These are phyloP conservation scores for Penicillium olsonii DNA, from an alignment of 2,329 filamentous ascomycete species.

Conservation along the genomic window DNA sequence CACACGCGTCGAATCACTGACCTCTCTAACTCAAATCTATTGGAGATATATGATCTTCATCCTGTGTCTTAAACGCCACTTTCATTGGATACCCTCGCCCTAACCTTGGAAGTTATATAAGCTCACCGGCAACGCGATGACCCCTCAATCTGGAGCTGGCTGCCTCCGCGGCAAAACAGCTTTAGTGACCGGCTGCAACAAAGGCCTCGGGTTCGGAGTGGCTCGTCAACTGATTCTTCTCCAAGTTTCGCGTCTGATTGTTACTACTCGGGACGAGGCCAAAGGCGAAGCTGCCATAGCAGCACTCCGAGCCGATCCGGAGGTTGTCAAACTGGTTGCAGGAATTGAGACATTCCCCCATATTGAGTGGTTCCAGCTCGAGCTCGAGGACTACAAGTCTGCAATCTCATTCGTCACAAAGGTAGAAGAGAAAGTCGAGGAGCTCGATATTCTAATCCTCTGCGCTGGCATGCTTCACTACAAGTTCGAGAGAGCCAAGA, in stretches of 20 bases:
- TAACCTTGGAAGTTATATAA: not conserved
- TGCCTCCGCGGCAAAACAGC: conserved; percentile 11
- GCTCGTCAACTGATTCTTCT: conserved; percentile 42
- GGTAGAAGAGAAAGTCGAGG: conserved; percentile 12
- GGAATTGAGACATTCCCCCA: conserved; percentile 27
- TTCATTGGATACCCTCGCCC: too few relatives aligned
- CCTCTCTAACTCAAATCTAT: not conserved
- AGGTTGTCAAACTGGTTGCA: conserved; percentile 25
- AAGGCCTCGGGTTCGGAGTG: conserved; percentile 50
- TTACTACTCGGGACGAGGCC: conserved; percentile 46
- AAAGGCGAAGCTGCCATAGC: conserved; percentile 10
- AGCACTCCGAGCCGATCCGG: conserved; percentile 39
- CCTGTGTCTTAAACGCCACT: too few relatives aligned
- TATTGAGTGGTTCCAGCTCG: conserved; percentile 53
- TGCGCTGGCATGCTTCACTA: conserved; percentile 17
- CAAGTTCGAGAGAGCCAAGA: conserved; percentile 16
- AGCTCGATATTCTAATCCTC: conserved; percentile 19
- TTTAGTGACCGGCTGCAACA: conserved; percentile 1
- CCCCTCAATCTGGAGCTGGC: not conserved
- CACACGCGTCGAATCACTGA: too few relatives aligned
- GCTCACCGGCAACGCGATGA: not conserved
- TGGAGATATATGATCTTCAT: too few relatives aligned
- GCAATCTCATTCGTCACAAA: conserved; percentile 11
- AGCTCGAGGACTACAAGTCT: conserved; percentile 39
- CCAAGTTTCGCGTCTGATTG: conserved; percentile 46